Base-by-base conservation (phyloP, 352 stramenopile genomes). In the Globisporangium cylindrosporum region DNA sequence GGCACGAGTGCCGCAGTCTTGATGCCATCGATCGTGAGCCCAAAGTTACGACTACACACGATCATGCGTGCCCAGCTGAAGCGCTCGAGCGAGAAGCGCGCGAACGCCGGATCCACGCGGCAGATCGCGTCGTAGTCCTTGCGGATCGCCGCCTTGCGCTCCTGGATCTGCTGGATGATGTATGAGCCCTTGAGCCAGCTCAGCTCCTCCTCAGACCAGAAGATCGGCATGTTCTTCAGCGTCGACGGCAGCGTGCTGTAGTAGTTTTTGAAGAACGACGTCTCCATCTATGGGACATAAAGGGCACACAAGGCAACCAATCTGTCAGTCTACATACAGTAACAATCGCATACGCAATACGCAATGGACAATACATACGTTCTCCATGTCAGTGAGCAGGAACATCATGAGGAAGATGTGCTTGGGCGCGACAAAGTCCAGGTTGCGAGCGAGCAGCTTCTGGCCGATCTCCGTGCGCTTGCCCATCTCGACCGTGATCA, bases 401-500 rank as follows among this genome's bases (percentile, higher is more conserved):
- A 98, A 99, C 71, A 99, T 93, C 95, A 99, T 99, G 61, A 99
- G 89, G 76, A 98, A 99, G 64, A 99, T 99, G 81, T 99, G 97
- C 82, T 99, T 99, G 64, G 97, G 97, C 25, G 97, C 98, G 70
- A 99, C 97, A 56, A 99, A 93, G 73, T 99, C 93, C 27, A 99
- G 73, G 67, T 97, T 95, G 34, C 88, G 86, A 20, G 89, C 74
- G 27, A 99, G 75, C 62, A 99, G 91, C 64, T 95, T 90, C 59
- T 95, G 89, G 18, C 97, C 97, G 55, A 99, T 98, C 36, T 94
- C 89, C 38, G 97, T 99, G 58, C 89, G 84, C 81, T 99, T 98
- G 74, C 98, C 98, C 97, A 99, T 99, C 84, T 99, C 97, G 24
- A 99, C 98, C 14, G 98, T 99, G 67, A 99, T 98, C 4, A 99